These are phyloP conservation scores for Botrytis cinerea DNA, from an alignment of 2,329 filamentous ascomycete species.

Conservation along the genomic window DNA sequence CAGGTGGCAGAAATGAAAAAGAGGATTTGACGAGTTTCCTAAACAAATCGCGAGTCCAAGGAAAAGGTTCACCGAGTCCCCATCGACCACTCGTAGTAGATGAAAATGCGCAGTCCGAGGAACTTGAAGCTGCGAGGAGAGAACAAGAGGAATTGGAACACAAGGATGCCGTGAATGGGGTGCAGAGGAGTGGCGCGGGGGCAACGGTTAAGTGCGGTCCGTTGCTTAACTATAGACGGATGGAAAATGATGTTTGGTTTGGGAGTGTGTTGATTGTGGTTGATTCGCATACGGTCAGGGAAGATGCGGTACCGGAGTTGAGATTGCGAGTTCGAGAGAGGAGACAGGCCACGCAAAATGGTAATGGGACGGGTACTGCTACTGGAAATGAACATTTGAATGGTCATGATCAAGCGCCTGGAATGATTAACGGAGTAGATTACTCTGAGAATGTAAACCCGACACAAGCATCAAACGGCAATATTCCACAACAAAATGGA, in stretches of 20 bases:
- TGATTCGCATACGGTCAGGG: constrained; percentile 62
- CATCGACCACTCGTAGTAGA: constrained; percentile 51
- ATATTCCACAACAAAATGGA: not conserved
- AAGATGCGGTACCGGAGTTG: constrained; percentile 58
- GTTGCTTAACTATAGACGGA: constrained; percentile 75
- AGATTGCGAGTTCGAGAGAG: constrained; percentile 47
- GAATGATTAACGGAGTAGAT: constrained; percentile 39
- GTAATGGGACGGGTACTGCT: constrained; percentile 32
- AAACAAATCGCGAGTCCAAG: constrained; percentile 53
- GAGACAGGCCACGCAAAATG: constrained; percentile 28
- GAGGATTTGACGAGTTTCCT: constrained; percentile 58
- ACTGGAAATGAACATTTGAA: constrained; percentile 20
- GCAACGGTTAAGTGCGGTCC: constrained; percentile 70
- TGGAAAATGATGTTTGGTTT: constrained; percentile 70
- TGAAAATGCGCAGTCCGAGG: constrained; percentile 30
- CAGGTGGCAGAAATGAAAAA: constrained; percentile 48
- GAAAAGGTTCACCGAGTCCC: constrained; percentile 30
- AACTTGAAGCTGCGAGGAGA: constrained; percentile 17
- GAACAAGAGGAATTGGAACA: constrained; percentile 21
- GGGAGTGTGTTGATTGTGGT: constrained; percentile 86
- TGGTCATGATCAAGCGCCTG: constrained; percentile 30
- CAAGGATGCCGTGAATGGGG: constrained; percentile 17
- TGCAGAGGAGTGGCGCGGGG: constrained; percentile 34
- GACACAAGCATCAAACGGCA: not conserved
- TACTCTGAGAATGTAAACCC: constrained; percentile 38